These are phyloP conservation scores for Rachicladosporium sp. DNA, from an alignment of 2,329 filamentous ascomycete genomes.

Conservation along the genomic window DNA sequence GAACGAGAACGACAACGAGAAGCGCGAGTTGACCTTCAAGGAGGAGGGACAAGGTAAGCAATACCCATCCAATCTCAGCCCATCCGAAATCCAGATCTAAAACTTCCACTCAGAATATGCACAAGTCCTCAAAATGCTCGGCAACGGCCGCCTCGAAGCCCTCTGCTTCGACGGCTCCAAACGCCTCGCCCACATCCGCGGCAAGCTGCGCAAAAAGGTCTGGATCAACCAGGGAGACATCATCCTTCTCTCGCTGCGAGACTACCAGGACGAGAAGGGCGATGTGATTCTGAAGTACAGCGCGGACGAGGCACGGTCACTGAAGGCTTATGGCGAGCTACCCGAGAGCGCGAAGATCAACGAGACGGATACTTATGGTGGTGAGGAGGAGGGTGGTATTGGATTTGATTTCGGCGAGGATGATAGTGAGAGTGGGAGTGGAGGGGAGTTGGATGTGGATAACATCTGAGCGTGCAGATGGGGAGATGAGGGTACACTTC, in stretches of 20 bases:
- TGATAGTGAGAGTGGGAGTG: slow-evolving; percentile 43
- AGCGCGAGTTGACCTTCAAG: slow-evolving; percentile 97
- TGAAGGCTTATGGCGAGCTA: slow-evolving; percentile 95
- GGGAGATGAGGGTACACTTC: too few species aligned
- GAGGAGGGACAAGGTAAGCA: slow-evolving; percentile 76
- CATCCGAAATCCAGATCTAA: not conserved
- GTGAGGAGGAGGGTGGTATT: slow-evolving; percentile 86
- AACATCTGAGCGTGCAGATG: slow-evolving; percentile 56
- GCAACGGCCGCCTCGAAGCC: slow-evolving; percentile 86
- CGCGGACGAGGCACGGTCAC: slow-evolving; percentile 81
- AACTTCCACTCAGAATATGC: slow-evolving; percentile 50
- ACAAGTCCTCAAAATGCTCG: slow-evolving; percentile 89
- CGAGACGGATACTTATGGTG: slow-evolving; percentile 89
- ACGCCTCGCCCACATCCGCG: slow-evolving; percentile 73
- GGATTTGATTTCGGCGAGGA: slow-evolving; percentile 99
- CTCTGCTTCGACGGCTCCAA: slow-evolving; percentile 91
- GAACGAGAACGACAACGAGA: slow-evolving; percentile 80
- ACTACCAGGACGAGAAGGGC: slow-evolving; percentile 90
- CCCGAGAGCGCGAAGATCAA: slow-evolving; percentile 99
- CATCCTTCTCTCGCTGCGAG: slow-evolving; percentile 73
- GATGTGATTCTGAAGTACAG: slow-evolving; percentile 93
- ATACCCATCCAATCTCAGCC: not conserved
- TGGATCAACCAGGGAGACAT: slow-evolving; percentile 99
- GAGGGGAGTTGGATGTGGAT: slow-evolving; percentile 85
- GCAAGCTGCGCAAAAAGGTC: slow-evolving; percentile 98